These are phyloP conservation scores for Galium porrigens DNA, from an alignment of 305 asterid genomes.

Conservation along the genomic window DNA sequence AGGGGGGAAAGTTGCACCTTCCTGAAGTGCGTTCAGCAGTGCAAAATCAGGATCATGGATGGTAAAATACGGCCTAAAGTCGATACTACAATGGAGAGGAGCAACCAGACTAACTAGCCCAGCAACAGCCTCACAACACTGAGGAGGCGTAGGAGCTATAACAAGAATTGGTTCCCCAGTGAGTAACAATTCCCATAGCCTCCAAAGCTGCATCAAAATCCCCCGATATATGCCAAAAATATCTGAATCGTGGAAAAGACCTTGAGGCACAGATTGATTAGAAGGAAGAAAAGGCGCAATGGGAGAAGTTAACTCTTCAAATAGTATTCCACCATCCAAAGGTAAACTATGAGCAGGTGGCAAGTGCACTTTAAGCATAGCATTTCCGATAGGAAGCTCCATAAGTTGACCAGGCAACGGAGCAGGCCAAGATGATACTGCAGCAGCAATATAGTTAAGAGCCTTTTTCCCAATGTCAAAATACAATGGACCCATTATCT, in stretches of 20 bases:
- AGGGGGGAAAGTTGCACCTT: conserved; percentile 65
- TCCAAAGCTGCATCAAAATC: conserved; percentile 85
- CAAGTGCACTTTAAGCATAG: conserved; percentile 63
- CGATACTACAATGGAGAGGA: conserved; percentile 74
- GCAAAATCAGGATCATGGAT: conserved; percentile 88
- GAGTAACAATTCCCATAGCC: conserved; percentile 80
- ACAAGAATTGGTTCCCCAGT: conserved; percentile 81
- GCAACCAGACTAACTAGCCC: conserved; percentile 82
- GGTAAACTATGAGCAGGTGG: conserved; percentile 94
- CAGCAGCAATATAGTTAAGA: conserved; percentile 59
- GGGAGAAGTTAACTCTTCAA: conserved; percentile 80
- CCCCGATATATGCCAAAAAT: conserved; percentile 75
- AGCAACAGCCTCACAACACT: conserved; percentile 88
- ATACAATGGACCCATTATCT: conserved; percentile 87
- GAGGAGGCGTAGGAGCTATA: conserved; percentile 90
- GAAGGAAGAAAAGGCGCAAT: conserved; percentile 87
- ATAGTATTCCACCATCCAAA: conserved; percentile 51
- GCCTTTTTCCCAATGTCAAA: conserved; percentile 87
- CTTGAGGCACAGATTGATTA: conserved; percentile 66
- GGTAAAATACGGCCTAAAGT: conserved; percentile 88
- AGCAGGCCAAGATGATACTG: conserved; percentile 69
- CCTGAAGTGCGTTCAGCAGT: conserved; percentile 53
- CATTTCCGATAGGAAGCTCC: conserved; percentile 88
- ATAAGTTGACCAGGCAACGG: conserved; percentile 69
- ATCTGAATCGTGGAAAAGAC: conserved; percentile 92